Evolutionary conservation across 2,329 filamentous ascomycete genomes (phyloP).

Genomic region (Pyricularia sp.): DNA sequence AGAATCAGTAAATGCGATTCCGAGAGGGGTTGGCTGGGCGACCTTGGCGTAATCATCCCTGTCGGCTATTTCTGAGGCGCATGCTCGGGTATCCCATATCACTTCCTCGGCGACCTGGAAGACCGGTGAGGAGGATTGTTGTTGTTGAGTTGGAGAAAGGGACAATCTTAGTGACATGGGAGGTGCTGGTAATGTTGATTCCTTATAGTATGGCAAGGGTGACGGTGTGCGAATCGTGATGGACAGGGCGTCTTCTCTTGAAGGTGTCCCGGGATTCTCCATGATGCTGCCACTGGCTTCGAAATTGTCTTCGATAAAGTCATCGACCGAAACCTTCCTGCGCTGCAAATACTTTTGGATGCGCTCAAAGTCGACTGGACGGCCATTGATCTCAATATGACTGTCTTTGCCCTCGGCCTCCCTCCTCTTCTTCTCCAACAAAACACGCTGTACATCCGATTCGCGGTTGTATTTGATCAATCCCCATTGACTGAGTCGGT

Average conservation of each 20-base stretch:
- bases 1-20: background rate
- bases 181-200: background rate
- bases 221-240: background rate
- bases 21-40: background rate
- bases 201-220: background rate
- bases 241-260: background rate
- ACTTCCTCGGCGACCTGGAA: background rate
- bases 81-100: background rate
- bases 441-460: conserved; percentile 1
- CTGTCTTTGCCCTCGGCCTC: conserved; percentile 1
- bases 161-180: background rate
- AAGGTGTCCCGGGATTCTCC: background rate
- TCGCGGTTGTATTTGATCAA: conserved; percentile 4
- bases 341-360: conserved; percentile 1
- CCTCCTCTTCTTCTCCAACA: background rate
- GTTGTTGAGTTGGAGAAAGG: background rate
- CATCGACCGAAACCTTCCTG: background rate
- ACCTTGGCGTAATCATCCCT: background rate
- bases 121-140: background rate
- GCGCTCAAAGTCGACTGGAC: conserved; percentile 2
- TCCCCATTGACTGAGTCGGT: conserved; percentile 4
- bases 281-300: background rate
- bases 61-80: background rate
- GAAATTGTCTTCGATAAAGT: background rate
- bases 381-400: conserved; percentile 4